phyloP scores from a whole-genome alignment of 257 asterid species.

The Solanum raphanifolium region DNA sequence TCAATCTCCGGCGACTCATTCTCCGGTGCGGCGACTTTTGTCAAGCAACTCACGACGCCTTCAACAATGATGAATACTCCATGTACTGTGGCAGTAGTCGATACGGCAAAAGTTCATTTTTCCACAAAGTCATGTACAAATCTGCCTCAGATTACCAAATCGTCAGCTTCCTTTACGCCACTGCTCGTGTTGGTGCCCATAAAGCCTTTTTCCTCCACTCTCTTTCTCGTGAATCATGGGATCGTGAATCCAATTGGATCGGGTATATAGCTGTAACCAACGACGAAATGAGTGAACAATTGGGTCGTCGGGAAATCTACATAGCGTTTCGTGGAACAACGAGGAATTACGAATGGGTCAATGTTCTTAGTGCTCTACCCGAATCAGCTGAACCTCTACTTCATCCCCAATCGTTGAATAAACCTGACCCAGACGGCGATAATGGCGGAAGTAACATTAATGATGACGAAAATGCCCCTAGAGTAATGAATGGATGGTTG shows the following conservation, averaged over 20 bases:
- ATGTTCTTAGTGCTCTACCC: constrained; percentile 25
- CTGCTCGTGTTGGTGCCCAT: constrained; percentile 37
- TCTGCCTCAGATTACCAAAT: constrained; percentile 41
- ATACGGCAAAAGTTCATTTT: constrained; percentile 64
- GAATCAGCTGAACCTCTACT: constrained; percentile 40
- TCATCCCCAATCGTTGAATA: constrained; percentile 2
- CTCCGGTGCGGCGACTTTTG: constrained; percentile 84
- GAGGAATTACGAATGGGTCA: constrained; percentile 3
- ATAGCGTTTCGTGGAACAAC: constrained; percentile 7
- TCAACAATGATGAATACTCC: constrained; percentile 75
- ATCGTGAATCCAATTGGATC: constrained; percentile 80
- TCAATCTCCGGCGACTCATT: constrained; percentile 56
- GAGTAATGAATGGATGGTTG: constrained; percentile 76
- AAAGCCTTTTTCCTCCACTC: constrained; percentile 57
- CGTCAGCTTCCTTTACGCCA: constrained; percentile 54
- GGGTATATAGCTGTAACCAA: not conserved
- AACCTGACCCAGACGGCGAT: not conserved
- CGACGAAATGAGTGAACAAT: not conserved
- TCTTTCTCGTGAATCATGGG: constrained; percentile 67
- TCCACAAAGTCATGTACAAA: constrained; percentile 49
- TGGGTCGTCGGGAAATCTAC: constrained; percentile 4
- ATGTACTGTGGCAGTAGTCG: constrained; percentile 75
- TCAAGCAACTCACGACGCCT: constrained; percentile 77
- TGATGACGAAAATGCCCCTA: constrained; percentile 22
- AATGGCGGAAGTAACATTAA: constrained; percentile 1